phyloP scores from a whole-genome alignment of 1,139 yeast species.

The Pichia inconspicua region DNA sequence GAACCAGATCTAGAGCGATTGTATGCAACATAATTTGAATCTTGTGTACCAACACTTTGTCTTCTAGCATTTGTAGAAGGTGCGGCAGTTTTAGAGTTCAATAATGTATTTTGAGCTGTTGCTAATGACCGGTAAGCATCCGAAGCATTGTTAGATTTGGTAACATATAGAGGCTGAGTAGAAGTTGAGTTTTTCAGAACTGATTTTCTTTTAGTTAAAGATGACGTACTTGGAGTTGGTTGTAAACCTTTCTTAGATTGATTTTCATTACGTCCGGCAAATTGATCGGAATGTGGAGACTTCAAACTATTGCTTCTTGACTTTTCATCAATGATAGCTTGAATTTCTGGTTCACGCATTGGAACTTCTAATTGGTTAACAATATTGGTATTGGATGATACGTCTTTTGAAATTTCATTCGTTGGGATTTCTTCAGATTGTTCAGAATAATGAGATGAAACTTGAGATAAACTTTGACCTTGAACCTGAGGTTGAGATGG shows the following conservation, averaged over 20 bases:
- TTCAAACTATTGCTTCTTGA: not conserved
- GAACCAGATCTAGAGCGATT: constrained; percentile 12
- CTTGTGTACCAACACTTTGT: constrained; percentile 7
- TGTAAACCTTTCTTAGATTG: not conserved
- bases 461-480: not conserved
- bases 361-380: not conserved
- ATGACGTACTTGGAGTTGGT: not conserved
- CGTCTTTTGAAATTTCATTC: not conserved
- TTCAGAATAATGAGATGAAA: not conserved
- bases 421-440: constrained; percentile 2
- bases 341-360: not conserved
- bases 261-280: not conserved
- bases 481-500: not conserved
- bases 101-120: constrained; percentile 70
- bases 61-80: constrained; percentile 6
- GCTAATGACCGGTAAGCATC: constrained; percentile 60
- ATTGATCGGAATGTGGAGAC: not conserved
- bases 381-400: not conserved
- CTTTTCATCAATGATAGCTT: not conserved
- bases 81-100: constrained; percentile 51
- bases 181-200: constrained; percentile 46
- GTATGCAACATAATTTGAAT: constrained; percentile 1
- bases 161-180: constrained; percentile 1
- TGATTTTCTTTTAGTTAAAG: constrained; percentile 34
- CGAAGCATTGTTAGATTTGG: constrained; percentile 16